Conservation (phyloP, 352 stramenopile species). For the Phytopythium ostracodes region DNA sequence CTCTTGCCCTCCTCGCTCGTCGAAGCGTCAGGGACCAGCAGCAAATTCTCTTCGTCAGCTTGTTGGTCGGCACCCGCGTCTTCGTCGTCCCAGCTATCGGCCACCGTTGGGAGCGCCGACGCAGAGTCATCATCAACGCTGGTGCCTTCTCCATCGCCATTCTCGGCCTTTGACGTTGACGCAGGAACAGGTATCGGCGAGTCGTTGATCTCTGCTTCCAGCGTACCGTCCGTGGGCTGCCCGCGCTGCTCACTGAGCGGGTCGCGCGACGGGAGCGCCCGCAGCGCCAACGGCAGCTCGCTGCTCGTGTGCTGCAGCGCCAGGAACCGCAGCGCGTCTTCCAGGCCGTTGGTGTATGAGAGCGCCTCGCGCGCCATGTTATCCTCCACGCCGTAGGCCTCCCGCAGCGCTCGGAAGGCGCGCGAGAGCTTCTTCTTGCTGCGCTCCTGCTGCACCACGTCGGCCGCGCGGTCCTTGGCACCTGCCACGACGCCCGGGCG, state of each 20-base stretch:
- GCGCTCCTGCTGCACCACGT: conserved; percentile 42
- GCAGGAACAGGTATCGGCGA: neutral
- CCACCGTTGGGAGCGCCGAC: neutral
- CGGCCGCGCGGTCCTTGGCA: conserved; percentile 12
- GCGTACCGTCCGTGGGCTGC: conserved; percentile 11
- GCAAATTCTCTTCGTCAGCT: neutral
- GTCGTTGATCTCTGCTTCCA: conserved; percentile 32
- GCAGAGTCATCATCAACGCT: neutral
- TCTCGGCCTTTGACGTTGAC: conserved; percentile 7
- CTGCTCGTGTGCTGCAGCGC: conserved; percentile 53
- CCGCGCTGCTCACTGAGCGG: conserved; percentile 5
- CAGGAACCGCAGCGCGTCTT: conserved; percentile 67
- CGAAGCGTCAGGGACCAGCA: neutral
- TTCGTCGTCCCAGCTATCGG: conserved; percentile 8
- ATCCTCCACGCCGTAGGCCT: conserved; percentile 42
- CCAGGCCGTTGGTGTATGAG: conserved; percentile 53
- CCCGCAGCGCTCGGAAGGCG: conserved; percentile 34
- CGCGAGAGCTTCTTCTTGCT: conserved; percentile 52
- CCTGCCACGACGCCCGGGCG: conserved; percentile 42
- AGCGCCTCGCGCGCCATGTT: conserved; percentile 36
- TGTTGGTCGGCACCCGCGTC: conserved; percentile 8
- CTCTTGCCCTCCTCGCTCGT: conserved; percentile 15
- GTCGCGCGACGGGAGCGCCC: conserved; percentile 19
- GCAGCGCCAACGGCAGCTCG: conserved; percentile 39
- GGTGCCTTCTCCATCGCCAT: neutral